Percentiles rank a stretch among this genome's conserved stretches.
Evolutionary conservation across 768 basidiomycete genomes (phyloP).

Genomic region (Chalciporus chontae): DNA sequence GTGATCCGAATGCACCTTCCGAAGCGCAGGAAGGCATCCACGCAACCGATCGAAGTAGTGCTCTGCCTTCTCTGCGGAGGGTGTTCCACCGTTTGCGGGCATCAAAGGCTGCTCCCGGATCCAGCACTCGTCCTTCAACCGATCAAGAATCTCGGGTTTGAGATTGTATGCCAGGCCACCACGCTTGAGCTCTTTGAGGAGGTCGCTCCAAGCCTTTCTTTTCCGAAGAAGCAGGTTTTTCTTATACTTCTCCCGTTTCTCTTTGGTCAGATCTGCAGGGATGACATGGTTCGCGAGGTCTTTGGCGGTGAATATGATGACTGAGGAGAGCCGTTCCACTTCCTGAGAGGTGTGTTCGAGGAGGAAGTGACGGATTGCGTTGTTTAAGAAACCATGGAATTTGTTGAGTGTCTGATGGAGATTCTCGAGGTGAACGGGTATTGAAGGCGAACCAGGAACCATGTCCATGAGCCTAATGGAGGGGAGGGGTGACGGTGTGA

Average conservation of each 20-base stretch:
- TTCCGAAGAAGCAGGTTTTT: constrained; percentile 81
- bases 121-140: constrained; percentile 55
- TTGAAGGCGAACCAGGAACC: not conserved
- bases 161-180: constrained; percentile 71
- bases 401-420: constrained; percentile 47
- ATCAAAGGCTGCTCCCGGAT: constrained; percentile 59
- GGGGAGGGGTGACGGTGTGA: not conserved
- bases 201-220: constrained; percentile 85
- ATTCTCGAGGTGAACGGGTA: constrained; percentile 42
- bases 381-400: constrained; percentile 44
- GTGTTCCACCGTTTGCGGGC: constrained; percentile 18
- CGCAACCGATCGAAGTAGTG: constrained; percentile 63
- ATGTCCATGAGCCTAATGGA: constrained; percentile 1
- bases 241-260: constrained; percentile 55
- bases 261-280: constrained; percentile 39
- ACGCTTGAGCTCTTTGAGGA: constrained; percentile 83
- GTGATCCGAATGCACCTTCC: constrained; percentile 61
- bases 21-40: constrained; percentile 61
- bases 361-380: constrained; percentile 42
- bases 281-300: constrained; percentile 48
- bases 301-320: constrained; percentile 61
- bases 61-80: constrained; percentile 45
- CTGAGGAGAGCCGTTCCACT: constrained; percentile 54
- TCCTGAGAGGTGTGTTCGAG: constrained; percentile 35
- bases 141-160: constrained; percentile 63